Evolutionary conservation across 75 land plant species (phyloP).

Genomic region (Sequoiadendron giganteum): DNA sequence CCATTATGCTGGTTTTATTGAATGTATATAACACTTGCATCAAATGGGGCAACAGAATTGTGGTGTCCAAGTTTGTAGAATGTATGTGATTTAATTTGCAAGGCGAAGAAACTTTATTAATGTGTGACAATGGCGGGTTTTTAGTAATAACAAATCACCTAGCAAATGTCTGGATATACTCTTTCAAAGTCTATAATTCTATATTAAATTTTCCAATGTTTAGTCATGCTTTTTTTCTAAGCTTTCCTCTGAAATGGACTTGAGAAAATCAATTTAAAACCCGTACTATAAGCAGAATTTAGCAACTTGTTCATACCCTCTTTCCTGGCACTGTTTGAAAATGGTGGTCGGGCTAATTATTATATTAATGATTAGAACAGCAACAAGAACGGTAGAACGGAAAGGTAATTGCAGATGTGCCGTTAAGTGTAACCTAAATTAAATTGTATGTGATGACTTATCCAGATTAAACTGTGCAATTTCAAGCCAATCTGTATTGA

Average conservation of each 20-base stretch:
- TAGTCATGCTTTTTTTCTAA: background rate
- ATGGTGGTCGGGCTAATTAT: background rate
- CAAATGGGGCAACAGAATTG: background rate
- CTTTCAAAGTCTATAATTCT: background rate
- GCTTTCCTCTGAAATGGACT: background rate
- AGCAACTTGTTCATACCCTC: background rate
- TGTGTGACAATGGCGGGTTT: background rate
- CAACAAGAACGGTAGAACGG: too few species aligned
- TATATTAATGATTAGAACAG: too few species aligned
- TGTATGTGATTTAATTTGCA: background rate
- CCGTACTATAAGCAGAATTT: background rate
- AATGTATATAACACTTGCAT: background rate
- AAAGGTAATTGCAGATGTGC: too few species aligned
- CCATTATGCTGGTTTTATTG: background rate
- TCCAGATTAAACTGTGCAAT: too few species aligned
- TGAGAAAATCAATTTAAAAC: background rate
- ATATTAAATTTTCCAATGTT: background rate
- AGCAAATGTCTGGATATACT: background rate
- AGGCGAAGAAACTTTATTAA: background rate
- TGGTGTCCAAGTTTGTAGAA: background rate
- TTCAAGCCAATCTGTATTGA: too few species aligned
- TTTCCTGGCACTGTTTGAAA: background rate
- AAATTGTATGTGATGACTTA: too few species aligned
- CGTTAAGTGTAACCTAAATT: too few species aligned
- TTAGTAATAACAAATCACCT: background rate